Evolutionary conservation across 2,329 filamentous ascomycete species (phyloP).

Genomic region (Alternaria alternata): DNA sequence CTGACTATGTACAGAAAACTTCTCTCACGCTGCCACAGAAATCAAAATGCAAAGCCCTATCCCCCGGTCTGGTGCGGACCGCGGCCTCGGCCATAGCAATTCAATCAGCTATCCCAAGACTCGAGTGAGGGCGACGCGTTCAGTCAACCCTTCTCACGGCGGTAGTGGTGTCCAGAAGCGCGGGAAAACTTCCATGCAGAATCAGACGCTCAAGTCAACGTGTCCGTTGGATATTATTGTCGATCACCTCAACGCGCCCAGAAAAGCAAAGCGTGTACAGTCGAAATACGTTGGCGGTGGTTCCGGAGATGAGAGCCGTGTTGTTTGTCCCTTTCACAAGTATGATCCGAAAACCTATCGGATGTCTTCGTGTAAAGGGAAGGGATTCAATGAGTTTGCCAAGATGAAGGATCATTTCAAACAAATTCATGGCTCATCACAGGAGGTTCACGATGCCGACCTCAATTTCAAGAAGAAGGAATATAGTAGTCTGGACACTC

Average conservation of each 20-base stretch:
- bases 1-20: not conserved
- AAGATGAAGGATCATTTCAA: constrained; percentile 9
- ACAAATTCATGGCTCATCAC: not conserved
- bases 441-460: not conserved
- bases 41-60: not conserved
- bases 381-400: constrained; percentile 12
- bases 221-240: not conserved
- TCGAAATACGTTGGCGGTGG: not conserved
- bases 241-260: not conserved
- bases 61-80: not conserved
- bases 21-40: not conserved
- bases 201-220: not conserved
- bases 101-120: not conserved
- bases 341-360: not conserved
- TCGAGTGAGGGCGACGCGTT: not conserved
- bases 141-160: not conserved
- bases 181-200: not conserved
- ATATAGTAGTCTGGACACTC: not conserved
- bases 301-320: not conserved
- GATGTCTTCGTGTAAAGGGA: constrained; percentile 3
- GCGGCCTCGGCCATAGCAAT: not conserved
- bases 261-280: not conserved
- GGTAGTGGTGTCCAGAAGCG: not conserved
- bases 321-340: not conserved
- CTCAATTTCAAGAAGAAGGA: not conserved